Percentiles rank a stretch among this genome's conserved stretches.
These are phyloP conservation scores for Russula sp. DNA, from an alignment of 768 basidiomycete species.

Conservation along the genomic window DNA sequence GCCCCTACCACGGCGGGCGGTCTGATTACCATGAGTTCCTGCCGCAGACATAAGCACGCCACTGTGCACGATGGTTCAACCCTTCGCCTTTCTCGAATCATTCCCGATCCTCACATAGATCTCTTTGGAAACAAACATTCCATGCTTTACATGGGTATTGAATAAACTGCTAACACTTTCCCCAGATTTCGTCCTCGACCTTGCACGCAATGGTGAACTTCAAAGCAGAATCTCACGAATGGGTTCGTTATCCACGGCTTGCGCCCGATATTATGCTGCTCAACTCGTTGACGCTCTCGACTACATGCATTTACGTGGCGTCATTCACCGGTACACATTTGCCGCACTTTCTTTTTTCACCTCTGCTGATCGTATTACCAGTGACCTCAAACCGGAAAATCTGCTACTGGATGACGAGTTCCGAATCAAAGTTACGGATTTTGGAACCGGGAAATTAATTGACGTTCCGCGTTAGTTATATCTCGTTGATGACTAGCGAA, in stretches of 20 bases:
- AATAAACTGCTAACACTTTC: background rate
- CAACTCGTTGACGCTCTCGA: conserved; percentile 85
- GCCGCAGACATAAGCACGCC: conserved; percentile 2
- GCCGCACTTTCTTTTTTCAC: conserved; percentile 15
- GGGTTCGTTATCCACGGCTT: conserved; percentile 81
- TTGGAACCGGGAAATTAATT: conserved; percentile 85
- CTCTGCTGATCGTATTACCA: conserved; percentile 33
- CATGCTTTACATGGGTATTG: background rate
- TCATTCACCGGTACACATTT: conserved; percentile 70
- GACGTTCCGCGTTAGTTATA: conserved; percentile 50
- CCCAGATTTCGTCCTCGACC: conserved; percentile 75
- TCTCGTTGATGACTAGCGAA: conserved; percentile 33
- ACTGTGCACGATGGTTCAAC: background rate
- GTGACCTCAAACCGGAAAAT: conserved; percentile 84
- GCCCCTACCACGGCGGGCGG: background rate
- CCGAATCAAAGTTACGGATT: conserved; percentile 94
- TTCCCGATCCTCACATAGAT: background rate
- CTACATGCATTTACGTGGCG: conserved; percentile 87
- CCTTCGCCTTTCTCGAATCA: conserved; percentile 16
- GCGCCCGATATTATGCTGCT: conserved; percentile 81
- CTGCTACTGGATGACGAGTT: conserved; percentile 83
- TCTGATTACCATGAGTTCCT: conserved; percentile 15
- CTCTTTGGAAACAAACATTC: conserved; percentile 2
- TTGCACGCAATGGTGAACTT: conserved; percentile 75
- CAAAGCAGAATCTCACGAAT: conserved; percentile 66